Evolutionary conservation across 176 grass and related monocot genomes (phyloP).

Genomic region (Urochloa ruziziensis): DNA sequence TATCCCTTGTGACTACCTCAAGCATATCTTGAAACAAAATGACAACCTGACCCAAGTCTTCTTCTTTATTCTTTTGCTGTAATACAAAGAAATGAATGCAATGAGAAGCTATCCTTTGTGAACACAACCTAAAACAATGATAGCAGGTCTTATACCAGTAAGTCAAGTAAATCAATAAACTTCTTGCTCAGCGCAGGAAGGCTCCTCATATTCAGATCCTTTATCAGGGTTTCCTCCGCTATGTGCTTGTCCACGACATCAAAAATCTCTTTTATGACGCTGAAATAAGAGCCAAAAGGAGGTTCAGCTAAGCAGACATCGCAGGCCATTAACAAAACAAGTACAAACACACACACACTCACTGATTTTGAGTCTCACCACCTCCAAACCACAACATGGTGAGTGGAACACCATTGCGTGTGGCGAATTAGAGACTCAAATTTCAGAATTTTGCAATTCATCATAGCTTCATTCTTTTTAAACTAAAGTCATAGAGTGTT

Average conservation of each 20-base stretch:
- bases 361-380: not conserved
- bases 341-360: not conserved
- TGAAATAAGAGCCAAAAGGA: conserved; percentile 40
- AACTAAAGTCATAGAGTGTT: not conserved
- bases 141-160: conserved; percentile 63
- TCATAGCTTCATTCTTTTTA: not conserved
- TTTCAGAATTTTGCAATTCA: not conserved
- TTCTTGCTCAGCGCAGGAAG: conserved; percentile 84
- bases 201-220: conserved; percentile 59
- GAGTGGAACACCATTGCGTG: not conserved
- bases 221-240: conserved; percentile 31
- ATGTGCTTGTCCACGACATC: conserved; percentile 55
- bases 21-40: conserved; percentile 99
- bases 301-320: not conserved
- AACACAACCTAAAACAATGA: conserved; percentile 19
- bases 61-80: conserved; percentile 84
- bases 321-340: not conserved
- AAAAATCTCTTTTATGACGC: conserved; percentile 75
- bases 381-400: not conserved
- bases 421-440: no score
- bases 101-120: conserved; percentile 7
- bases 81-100: conserved; percentile 30
- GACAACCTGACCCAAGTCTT: conserved; percentile 72
- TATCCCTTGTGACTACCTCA: conserved; percentile 97
- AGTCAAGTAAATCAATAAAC: conserved; percentile 73